Evolutionary conservation across 2,329 filamentous ascomycete species (phyloP).

Genomic region (Penicillium brevicompactum): DNA sequence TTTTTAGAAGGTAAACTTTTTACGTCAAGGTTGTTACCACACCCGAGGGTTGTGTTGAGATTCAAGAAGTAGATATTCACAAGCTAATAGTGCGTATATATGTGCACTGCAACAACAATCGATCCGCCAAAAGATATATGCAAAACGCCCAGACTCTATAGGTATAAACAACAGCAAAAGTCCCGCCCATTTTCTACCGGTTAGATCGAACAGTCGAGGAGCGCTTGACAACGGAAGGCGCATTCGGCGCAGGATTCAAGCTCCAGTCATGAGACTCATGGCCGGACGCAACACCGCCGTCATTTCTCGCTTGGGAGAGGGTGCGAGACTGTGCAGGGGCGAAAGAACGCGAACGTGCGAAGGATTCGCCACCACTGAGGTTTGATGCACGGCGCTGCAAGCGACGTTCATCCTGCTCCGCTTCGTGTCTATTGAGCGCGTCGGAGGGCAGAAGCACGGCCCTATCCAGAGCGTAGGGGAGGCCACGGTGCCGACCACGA

Average conservation of each 20-base stretch:
- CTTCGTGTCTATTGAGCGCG: conserved; percentile 63
- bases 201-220: conserved; percentile 32
- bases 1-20: neutral
- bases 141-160: conserved; percentile 15
- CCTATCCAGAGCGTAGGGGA: conserved; percentile 68
- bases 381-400: conserved; percentile 42
- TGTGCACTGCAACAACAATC: neutral
- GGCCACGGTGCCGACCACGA: conserved; percentile 65
- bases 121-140: conserved; percentile 3
- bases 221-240: conserved; percentile 28
- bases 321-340: conserved; percentile 16
- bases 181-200: conserved; percentile 9
- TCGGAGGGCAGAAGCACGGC: conserved; percentile 70
- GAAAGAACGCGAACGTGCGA: conserved; percentile 18
- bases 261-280: conserved; percentile 29
- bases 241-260: conserved; percentile 14
- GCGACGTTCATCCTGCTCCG: conserved; percentile 52
- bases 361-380: conserved; percentile 32
- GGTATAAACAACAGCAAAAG: conserved; percentile 7
- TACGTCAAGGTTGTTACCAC: too few relatives aligned
- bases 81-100: neutral
- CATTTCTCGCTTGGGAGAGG: conserved; percentile 24
- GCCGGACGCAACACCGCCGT: conserved; percentile 23
- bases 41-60: neutral
- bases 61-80: neutral